phyloP scores from a whole-genome alignment of 2,329 filamentous ascomycete genomes.

The Xylariomycetidae sp. region DNA sequence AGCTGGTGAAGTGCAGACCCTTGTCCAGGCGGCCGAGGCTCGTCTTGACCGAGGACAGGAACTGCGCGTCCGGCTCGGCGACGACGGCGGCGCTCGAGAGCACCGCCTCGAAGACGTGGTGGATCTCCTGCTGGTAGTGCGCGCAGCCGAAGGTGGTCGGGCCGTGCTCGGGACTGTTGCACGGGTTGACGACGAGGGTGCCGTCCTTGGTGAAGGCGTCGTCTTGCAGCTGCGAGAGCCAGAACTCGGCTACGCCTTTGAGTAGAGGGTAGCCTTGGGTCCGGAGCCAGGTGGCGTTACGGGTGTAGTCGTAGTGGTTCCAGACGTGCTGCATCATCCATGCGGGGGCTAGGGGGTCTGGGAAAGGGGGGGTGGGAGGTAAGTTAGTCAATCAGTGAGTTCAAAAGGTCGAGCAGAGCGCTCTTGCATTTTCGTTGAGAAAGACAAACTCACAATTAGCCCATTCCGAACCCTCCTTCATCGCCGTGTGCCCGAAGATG shows the following conservation, averaged over 20 bases:
- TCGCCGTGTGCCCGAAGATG: conserved; percentile 51
- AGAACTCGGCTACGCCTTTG: conserved; percentile 50
- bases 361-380: no score
- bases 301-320: conserved; percentile 52
- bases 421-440: not conserved
- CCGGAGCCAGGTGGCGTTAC: conserved; percentile 40
- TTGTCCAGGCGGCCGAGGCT: conserved; percentile 31
- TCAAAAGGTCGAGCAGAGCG: no score
- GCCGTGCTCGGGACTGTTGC: conserved; percentile 55
- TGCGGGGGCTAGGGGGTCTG: conserved; percentile 40
- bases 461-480: conserved; percentile 27
- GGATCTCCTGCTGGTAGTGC: conserved; percentile 49
- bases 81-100: conserved; percentile 22
- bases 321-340: conserved; percentile 60
- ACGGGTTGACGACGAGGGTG: conserved; percentile 52
- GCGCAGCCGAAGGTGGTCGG: conserved; percentile 49
- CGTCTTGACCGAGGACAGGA: conserved; percentile 31
- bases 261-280: conserved; percentile 47
- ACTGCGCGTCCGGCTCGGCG: conserved; percentile 22
- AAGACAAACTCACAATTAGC: conserved; percentile 23
- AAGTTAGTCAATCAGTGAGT: no score
- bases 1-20: conserved; percentile 24
- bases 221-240: conserved; percentile 47
- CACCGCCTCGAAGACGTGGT: conserved; percentile 35
- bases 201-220: conserved; percentile 47